phyloP scores from a whole-genome alignment of 495 filamentous ascomycete species.

The Niebla homalea region DNA sequence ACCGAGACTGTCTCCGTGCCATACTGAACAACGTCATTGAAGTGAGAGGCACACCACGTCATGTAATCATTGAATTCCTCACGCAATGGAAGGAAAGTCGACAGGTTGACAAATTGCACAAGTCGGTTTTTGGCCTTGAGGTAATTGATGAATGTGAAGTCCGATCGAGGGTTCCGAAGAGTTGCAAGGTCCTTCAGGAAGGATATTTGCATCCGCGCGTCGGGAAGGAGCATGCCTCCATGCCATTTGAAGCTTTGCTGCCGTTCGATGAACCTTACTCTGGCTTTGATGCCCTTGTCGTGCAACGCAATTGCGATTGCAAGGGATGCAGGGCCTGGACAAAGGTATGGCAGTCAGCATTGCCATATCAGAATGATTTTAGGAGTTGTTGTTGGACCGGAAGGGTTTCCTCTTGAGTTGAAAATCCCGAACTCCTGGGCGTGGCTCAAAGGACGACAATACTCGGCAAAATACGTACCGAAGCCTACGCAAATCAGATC shows the following conservation, averaged over 20 bases:
- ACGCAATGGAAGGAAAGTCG: conserved; percentile 75
- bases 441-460: too few relatives aligned
- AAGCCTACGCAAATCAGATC: conserved; percentile 89
- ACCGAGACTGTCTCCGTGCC: conserved; percentile 61
- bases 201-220: conserved; percentile 92
- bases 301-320: conserved; percentile 85
- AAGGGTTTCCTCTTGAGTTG: too few relatives aligned
- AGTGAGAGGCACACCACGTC: conserved; percentile 75
- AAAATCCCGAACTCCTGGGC: too few relatives aligned
- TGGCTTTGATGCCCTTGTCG: conserved; percentile 41
- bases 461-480: conserved; percentile 35
- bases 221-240: conserved; percentile 84
- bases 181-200: conserved; percentile 96
- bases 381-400: too few relatives aligned
- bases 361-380: too few relatives aligned
- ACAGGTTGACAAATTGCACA: conserved; percentile 77
- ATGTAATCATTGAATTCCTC: conserved; percentile 93
- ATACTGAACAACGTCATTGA: conserved; percentile 67
- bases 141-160: conserved; percentile 95
- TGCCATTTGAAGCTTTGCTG: conserved; percentile 84
- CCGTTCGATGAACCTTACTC: conserved; percentile 70
- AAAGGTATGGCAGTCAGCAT: too few relatives aligned
- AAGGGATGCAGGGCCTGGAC: conserved; percentile 55
- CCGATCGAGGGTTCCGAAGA: conserved; percentile 69
- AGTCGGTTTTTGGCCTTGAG: conserved; percentile 65